Base-by-base conservation (phyloP, 2,329 filamentous ascomycete genomes). In the Nectriaceae sp. region DNA sequence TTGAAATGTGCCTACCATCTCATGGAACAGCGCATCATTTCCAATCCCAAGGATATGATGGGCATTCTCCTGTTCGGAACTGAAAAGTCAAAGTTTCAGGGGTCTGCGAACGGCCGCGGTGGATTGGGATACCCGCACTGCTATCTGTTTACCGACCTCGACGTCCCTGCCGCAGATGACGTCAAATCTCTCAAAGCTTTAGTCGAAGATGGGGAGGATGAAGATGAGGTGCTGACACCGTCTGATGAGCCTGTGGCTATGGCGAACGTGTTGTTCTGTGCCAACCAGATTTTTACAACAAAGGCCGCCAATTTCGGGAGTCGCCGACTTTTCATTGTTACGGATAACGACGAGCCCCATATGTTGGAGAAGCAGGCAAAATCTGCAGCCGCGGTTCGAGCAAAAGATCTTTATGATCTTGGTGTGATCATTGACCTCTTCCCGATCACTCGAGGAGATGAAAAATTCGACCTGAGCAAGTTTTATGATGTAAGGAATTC, bases 1-100 rank as follows among this genome's bases (percentile, higher is more conserved):
- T 73, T 99, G 42, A 96, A 96, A 77, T 97, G 90, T 62, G 94
- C 93, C 49, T 96, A 96, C 64, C 84, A 90, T 64, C 77, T 99
- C 44, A 97, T 99, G 90, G 90, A 97, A 72, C 93, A 97, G 73
- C 90, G 94, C 60, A 97, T 99, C 69, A 97, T 99, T 61, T 93
- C 93, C 3, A 93, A 92, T 53, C 94, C 94, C 2, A 92, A 87
- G 64, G 94, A 99, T 53, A 95, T 97, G 89, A 97, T 99, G 82
- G 92, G 93, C 2, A 88, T 99, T 21, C 69, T 99, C 31, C 77
- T 99, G 1, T 99, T 95, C 65, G 92, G 92, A 8, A 99, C 94
- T 0, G 78, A 95, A 63, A 82, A 89, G 70, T 89, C 90, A 33
- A 91, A 87, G 60, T 92, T 91, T 55, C 83, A 87, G 39, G 83